A percentile compares a stretch with the other conserved stretches of the same genome.
These are phyloP conservation scores for Carnegiea gigantea DNA, from an alignment of 179 eudicot species.

Conservation along the genomic window DNA sequence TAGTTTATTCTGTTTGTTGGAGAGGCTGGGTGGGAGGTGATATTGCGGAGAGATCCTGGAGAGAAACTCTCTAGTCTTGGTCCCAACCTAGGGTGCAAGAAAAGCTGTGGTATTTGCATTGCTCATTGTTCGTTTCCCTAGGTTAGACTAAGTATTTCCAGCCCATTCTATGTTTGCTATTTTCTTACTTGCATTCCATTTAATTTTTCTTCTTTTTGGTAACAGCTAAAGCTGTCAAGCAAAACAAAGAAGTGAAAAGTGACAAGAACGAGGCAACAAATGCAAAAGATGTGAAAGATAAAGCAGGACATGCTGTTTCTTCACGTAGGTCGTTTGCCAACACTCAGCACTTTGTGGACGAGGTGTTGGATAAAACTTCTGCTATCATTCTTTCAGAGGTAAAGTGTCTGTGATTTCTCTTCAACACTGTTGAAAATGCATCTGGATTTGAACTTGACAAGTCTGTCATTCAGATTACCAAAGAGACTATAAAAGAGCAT, in stretches of 20 bases:
- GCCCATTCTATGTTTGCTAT: not conserved
- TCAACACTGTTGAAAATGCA: not conserved
- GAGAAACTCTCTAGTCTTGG: too few relatives aligned
- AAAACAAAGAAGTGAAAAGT: constrained; percentile 35
- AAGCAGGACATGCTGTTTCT: constrained; percentile 29
- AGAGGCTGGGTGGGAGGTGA: too few relatives aligned
- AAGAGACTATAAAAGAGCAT: constrained; percentile 47
- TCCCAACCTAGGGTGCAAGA: too few relatives aligned
- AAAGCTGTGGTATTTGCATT: too few relatives aligned
- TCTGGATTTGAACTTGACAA: constrained; percentile 18
- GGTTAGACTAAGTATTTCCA: too few relatives aligned
- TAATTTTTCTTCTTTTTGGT: not conserved
- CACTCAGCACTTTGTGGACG: constrained; percentile 63
- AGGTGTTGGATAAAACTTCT: constrained; percentile 64
- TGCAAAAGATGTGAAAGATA: constrained; percentile 34
- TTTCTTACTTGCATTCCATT: not conserved
- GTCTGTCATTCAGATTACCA: constrained; percentile 49
- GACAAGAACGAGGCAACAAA: constrained; percentile 19
- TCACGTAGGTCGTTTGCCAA: constrained; percentile 39
- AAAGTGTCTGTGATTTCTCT: constrained; percentile 23
- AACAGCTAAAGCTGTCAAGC: constrained; percentile 45
- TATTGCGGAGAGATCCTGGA: too few relatives aligned
- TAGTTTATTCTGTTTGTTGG: too few relatives aligned
- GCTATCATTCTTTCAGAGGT: constrained; percentile 74
- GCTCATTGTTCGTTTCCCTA: too few relatives aligned